Base-by-base conservation (phyloP, 2,329 filamentous ascomycete species). In the Trichoderma sp. region DNA sequence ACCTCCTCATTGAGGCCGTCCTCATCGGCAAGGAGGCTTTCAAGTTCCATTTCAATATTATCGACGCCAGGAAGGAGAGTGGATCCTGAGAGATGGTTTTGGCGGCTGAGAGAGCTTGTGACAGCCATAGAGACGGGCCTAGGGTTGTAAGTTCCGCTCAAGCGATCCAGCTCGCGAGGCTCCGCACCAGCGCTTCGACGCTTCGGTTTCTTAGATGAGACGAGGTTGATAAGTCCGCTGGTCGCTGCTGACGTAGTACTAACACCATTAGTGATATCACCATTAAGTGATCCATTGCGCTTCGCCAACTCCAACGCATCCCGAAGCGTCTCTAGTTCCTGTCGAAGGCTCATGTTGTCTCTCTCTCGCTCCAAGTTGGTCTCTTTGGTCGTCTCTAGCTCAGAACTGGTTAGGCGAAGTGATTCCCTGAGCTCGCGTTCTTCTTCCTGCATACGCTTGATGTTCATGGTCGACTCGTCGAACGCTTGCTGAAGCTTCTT, bases 1-100 rank as follows among this genome's bases (percentile, higher is more conserved):
- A 99, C 94, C 83, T 99, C 96, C 75, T 98, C 94, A 76, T 99
- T 98, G 73, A 99, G 86, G 71, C 92, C 93, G 75, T 98, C 94
- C 81, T 99, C 96, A 77, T 98, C 95, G 56, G 94, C 94, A 72
- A 99, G 89, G 67, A 99, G 88, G 73, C 91, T 92, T 83, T 98
- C 95, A 70, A 99, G 88, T 82, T 99, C 96, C 79, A 94, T 89
- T 83, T 99, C 96, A 75, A 98, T 93, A 76, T 92, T 96, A 79
- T 99, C 96, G 70, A 92, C 85, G 70, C 91, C 89, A 68, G 93
- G 91, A 70, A 91, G 89, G 78, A 96, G 96, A 4, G 91, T 91
- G 49, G 91, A 89, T 67, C 91, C 91, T 65, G 90, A 91, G 63
- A 93, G 78, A 74, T 43, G 40, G 16, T 89, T 91, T 77, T 92